phyloP scores from a whole-genome alignment of 2,329 filamentous ascomycete genomes.

The Claviceps capensis region DNA sequence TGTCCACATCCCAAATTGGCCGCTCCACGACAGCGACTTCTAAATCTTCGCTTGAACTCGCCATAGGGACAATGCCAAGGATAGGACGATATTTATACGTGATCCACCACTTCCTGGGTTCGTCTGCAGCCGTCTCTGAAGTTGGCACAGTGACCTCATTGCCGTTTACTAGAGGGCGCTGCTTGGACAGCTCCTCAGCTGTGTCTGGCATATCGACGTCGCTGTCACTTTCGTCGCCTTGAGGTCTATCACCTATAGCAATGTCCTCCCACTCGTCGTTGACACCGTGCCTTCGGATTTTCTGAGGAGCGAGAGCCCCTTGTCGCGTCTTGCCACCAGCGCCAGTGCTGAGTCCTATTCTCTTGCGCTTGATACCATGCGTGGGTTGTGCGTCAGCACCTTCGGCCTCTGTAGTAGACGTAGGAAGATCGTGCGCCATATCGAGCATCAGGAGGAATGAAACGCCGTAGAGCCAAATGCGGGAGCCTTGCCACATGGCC shows the following conservation, averaged over 20 bases:
- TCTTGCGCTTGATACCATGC: slow-evolving; percentile 39
- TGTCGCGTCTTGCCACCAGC: slow-evolving; percentile 39
- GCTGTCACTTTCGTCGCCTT: slow-evolving; percentile 20
- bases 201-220: slow-evolving; percentile 25
- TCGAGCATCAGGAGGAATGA: slow-evolving; percentile 91
- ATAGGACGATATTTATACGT: slow-evolving; percentile 94
- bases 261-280: slow-evolving; percentile 27
- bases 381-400: slow-evolving; percentile 15
- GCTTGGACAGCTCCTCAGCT: slow-evolving; percentile 20
- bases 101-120: slow-evolving; percentile 48
- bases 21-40: slow-evolving; percentile 86
- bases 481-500: slow-evolving; percentile 64
- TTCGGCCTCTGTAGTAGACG: slow-evolving; percentile 13
- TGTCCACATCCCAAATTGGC: slow-evolving; percentile 68
- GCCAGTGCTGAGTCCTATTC: slow-evolving; percentile 31
- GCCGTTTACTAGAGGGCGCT: slow-evolving; percentile 15
- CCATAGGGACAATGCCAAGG: slow-evolving; percentile 50
- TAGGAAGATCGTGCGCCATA: slow-evolving; percentile 53
- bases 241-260: slow-evolving; percentile 24
- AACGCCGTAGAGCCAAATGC: slow-evolving; percentile 78
- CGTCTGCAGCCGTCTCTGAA: slow-evolving; percentile 10
- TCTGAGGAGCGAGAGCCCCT: slow-evolving; percentile 30
- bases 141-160: slow-evolving; percentile 7
- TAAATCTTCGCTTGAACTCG: slow-evolving; percentile 27
- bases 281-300: slow-evolving; percentile 26